Percentiles rank a stretch among this genome's conserved stretches.
Conservation (phyloP, 305 asterid genomes). For the Ilex paraguariensis region DNA sequence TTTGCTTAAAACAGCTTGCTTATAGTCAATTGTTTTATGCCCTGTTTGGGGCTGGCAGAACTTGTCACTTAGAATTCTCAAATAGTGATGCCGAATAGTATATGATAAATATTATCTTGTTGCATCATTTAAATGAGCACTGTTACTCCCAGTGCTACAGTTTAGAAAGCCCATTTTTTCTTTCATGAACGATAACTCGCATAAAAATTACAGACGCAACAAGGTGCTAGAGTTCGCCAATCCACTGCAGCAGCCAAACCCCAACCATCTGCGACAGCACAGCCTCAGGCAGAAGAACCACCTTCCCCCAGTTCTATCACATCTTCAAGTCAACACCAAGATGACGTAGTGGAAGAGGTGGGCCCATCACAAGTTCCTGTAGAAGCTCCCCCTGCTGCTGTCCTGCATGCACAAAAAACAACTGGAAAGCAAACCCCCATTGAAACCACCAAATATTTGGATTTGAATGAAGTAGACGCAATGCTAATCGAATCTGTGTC, state of each 20-base stretch:
- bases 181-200: not conserved
- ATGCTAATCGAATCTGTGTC: constrained; percentile 44
- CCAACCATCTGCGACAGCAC: constrained; percentile 25
- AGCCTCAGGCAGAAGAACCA: constrained; percentile 28
- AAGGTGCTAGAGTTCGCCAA: constrained; percentile 30
- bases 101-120: no score
- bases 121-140: no score
- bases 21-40: no score
- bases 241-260: constrained; percentile 34
- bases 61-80: no score
- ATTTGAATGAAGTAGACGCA: constrained; percentile 30
- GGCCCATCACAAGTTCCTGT: constrained; percentile 33
- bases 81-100: no score
- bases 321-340: constrained; percentile 44
- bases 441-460: constrained; percentile 26
- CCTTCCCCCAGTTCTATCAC: constrained; percentile 37
- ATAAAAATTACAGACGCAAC: constrained; percentile 29
- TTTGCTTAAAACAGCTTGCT: no score
- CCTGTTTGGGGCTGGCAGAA: no score
- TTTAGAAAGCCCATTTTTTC: no score
- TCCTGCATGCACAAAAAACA: constrained; percentile 40
- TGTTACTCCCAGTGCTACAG: no score
- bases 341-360: constrained; percentile 34
- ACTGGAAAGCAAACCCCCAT: constrained; percentile 28
- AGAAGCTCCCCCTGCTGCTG: constrained; percentile 24